Percentiles rank a stretch among this genome's conserved stretches.
These are phyloP conservation scores for Yarrowia sp. DNA, from an alignment of 805 yeast species.

Conservation along the genomic window DNA sequence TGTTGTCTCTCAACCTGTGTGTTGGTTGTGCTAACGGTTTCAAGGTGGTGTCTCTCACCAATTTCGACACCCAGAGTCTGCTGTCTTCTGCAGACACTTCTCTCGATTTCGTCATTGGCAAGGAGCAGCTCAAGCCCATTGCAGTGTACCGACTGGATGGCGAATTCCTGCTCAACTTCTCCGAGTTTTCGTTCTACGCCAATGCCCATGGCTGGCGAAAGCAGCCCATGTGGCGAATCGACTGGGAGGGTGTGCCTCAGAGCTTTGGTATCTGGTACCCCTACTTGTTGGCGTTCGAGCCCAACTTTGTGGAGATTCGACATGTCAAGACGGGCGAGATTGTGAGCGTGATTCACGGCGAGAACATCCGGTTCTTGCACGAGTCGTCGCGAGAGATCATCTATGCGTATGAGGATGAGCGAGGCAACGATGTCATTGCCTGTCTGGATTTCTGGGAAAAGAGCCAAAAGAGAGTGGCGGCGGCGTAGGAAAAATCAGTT, in stretches of 20 bases:
- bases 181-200: slow-evolving; percentile 92
- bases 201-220: slow-evolving; percentile 96
- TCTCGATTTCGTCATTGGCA: slow-evolving; percentile 82
- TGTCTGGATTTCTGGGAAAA: slow-evolving; percentile 80
- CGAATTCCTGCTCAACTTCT: slow-evolving; percentile 82
- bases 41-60: slow-evolving; percentile 84
- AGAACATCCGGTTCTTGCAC: slow-evolving; percentile 83
- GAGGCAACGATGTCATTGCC: slow-evolving; percentile 88
- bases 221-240: slow-evolving; percentile 85
- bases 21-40: slow-evolving; percentile 96
- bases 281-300: slow-evolving; percentile 84
- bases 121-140: slow-evolving; percentile 81
- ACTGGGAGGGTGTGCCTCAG: slow-evolving; percentile 96
- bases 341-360: slow-evolving; percentile 85
- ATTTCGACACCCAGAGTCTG: slow-evolving; percentile 79
- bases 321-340: slow-evolving; percentile 85
- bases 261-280: slow-evolving; percentile 93
- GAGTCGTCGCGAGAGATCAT: slow-evolving; percentile 89
- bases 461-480: slow-evolving; percentile 23
- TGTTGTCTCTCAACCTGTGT: slow-evolving; percentile 81
- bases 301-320: slow-evolving; percentile 85
- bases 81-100: slow-evolving; percentile 99
- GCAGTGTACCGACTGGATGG: slow-evolving; percentile 87
- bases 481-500: slow-evolving; percentile 7
- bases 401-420: slow-evolving; percentile 86